phyloP scores from a whole-genome alignment of 495 filamentous ascomycete genomes.

The Annulohypoxylon nitens region DNA sequence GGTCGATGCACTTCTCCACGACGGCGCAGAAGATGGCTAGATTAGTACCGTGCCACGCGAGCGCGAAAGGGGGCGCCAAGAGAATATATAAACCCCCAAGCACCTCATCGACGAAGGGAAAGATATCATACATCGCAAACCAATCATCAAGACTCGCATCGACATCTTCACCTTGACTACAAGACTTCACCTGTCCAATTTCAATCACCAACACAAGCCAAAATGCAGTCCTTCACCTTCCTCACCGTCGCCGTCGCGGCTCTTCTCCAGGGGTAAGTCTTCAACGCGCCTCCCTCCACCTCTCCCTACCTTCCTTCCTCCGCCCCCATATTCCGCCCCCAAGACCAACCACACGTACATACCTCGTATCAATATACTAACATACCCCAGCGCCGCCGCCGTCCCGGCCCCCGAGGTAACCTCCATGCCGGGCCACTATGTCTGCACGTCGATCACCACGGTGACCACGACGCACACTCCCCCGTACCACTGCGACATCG shows the following conservation, averaged over 20 bases:
- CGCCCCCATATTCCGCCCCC: not conserved
- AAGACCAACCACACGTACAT: not conserved
- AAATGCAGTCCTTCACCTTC: slow-evolving; percentile 23
- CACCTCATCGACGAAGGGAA: slow-evolving; percentile 16
- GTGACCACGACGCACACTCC: slow-evolving; percentile 12
- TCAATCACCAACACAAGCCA: slow-evolving; percentile 14
- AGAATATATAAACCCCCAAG: slow-evolving; percentile 30
- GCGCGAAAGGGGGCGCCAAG: slow-evolving; percentile 27
- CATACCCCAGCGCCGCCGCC: slow-evolving; percentile 15
- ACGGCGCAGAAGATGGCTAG: not conserved
- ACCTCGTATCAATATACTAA: not conserved
- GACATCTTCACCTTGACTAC: slow-evolving; percentile 16
- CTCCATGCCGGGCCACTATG: slow-evolving; percentile 19
- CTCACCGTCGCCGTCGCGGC: slow-evolving; percentile 26
- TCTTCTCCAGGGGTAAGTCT: slow-evolving; percentile 32
- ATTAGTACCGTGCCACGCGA: not conserved
- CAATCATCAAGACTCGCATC: slow-evolving; percentile 13
- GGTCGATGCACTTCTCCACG: not conserved
- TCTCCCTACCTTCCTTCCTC: not conserved
- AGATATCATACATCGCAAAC: slow-evolving; percentile 25
- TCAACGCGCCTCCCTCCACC: not conserved
- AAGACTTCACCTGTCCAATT: slow-evolving; percentile 8
- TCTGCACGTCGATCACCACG: slow-evolving; percentile 27
- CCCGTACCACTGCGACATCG: not conserved
- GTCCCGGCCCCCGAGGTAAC: slow-evolving; percentile 6